A percentile compares a stretch with the other conserved stretches of the same genome.
phyloP scores from a whole-genome alignment of 208 protist genomes.

The Crithidia mellificae region DNA sequence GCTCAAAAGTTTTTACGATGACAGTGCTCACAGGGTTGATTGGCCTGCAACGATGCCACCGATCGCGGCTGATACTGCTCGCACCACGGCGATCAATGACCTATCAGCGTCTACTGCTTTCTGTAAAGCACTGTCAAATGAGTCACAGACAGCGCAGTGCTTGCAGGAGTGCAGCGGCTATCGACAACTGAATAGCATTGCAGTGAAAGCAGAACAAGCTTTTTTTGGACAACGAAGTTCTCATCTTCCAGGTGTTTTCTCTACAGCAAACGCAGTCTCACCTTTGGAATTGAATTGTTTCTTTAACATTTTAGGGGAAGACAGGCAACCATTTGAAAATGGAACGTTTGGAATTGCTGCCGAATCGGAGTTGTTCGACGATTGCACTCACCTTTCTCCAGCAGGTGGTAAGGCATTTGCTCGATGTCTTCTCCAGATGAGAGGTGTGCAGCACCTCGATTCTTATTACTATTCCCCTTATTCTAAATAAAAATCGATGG shows the following conservation, averaged over 20 bases:
- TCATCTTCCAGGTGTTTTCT: no score
- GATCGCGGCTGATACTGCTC: background rate
- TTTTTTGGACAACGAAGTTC: background rate
- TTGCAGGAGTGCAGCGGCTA: background rate
- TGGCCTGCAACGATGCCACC: no score
- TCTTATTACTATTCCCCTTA: no score
- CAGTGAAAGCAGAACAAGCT: background rate
- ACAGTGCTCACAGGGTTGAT: no score
- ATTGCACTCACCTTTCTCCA: slow-evolving; percentile 26
- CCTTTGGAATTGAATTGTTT: slow-evolving; percentile 14
- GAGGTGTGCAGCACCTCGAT: background rate
- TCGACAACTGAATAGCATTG: background rate
- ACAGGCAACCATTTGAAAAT: background rate
- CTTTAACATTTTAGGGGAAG: slow-evolving; percentile 4
- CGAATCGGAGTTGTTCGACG: slow-evolving; percentile 5
- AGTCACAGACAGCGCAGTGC: background rate
- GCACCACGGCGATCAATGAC: background rate
- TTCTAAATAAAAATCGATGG: no score
- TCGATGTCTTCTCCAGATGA: background rate
- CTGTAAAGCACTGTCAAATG: background rate
- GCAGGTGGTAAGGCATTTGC: slow-evolving; percentile 11
- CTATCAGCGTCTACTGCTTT: background rate
- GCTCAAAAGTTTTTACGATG: no score
- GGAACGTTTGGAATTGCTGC: no score
- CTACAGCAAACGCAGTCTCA: no score